These are phyloP conservation scores for Sphaerulina populicola DNA, from an alignment of 2,329 filamentous ascomycete species.

Conservation along the genomic window DNA sequence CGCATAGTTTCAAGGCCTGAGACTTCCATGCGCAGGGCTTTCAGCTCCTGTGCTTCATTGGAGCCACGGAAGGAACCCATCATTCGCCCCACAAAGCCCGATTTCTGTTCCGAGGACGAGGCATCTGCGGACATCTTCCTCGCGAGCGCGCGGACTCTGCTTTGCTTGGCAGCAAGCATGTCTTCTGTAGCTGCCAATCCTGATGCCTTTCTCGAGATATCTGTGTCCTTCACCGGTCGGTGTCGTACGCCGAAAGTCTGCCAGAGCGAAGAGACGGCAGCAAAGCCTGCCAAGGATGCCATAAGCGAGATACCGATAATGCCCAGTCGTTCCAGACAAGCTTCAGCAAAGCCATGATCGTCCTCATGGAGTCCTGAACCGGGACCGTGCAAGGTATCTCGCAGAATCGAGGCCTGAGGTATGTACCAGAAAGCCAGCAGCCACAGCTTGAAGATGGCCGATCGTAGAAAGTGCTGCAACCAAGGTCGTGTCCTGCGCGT, in stretches of 20 bases:
- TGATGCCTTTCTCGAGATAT: constrained; percentile 67
- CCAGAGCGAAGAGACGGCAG: constrained; percentile 80
- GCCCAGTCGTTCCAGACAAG: constrained; percentile 59
- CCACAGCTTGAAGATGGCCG: constrained; percentile 58
- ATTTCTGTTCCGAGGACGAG: constrained; percentile 27
- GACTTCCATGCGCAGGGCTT: constrained; percentile 62
- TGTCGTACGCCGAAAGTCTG: constrained; percentile 64
- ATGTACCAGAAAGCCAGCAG: constrained; percentile 63
- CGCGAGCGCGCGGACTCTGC: constrained; percentile 61
- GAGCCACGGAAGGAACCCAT: constrained; percentile 63
- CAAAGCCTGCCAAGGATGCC: constrained; percentile 81
- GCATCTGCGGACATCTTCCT: constrained; percentile 48
- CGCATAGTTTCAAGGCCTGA: constrained; percentile 74
- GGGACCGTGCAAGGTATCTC: constrained; percentile 36
- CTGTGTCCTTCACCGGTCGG: constrained; percentile 54
- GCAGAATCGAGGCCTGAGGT: constrained; percentile 32
- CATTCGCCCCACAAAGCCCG: constrained; percentile 64
- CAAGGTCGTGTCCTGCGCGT: constrained; percentile 50
- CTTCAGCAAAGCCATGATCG: constrained; percentile 45
- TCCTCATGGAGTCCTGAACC: constrained; percentile 30
- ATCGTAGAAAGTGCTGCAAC: constrained; percentile 45
- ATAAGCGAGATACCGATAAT: constrained; percentile 80
- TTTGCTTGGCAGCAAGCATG: constrained; percentile 67
- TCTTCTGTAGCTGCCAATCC: constrained; percentile 71
- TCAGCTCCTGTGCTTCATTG: constrained; percentile 48